phyloP scores from a whole-genome alignment of 106 monocot genomes.

The Agapanthus africanus region DNA sequence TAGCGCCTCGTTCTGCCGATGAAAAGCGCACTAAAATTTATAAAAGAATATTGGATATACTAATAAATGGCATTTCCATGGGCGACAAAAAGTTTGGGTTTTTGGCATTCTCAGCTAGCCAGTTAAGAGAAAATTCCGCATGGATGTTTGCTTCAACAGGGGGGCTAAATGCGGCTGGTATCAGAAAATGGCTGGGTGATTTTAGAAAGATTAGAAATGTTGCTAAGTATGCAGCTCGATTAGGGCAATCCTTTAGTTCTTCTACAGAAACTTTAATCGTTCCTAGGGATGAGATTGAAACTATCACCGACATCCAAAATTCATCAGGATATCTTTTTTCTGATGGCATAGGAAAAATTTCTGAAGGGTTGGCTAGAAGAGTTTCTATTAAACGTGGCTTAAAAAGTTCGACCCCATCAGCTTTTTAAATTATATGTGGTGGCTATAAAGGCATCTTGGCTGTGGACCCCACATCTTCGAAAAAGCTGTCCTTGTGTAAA shows the following conservation, averaged over 20 bases:
- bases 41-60: slow-evolving; percentile 44
- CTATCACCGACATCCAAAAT: slow-evolving; percentile 59
- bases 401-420: slow-evolving; percentile 56
- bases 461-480: slow-evolving; percentile 46
- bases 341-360: slow-evolving; percentile 94
- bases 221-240: slow-evolving; percentile 82
- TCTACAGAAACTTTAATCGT: slow-evolving; percentile 79
- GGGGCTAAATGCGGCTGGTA: slow-evolving; percentile 41
- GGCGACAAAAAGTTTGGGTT: slow-evolving; percentile 88
- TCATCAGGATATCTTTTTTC: slow-evolving; percentile 58
- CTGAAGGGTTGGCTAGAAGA: slow-evolving; percentile 55
- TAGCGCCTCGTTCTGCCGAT: slow-evolving; percentile 27
- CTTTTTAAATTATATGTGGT: slow-evolving; percentile 81
- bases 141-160: slow-evolving; percentile 90
- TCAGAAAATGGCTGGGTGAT: slow-evolving; percentile 77
- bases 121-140: slow-evolving; percentile 71
- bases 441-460: slow-evolving; percentile 94
- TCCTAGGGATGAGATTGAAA: slow-evolving; percentile 32
- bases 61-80: slow-evolving; percentile 61
- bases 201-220: slow-evolving; percentile 81
- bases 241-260: slow-evolving; percentile 85
- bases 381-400: slow-evolving; percentile 62
- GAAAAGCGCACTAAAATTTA: slow-evolving; percentile 52
- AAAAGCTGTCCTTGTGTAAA: slow-evolving; percentile 62
- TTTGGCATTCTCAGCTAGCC: slow-evolving; percentile 90